Evolutionary conservation across 75 land plant species (phyloP), one percentile per base, ranked within the genome.

Genomic region (Cunninghamia lanceolata): DNA sequence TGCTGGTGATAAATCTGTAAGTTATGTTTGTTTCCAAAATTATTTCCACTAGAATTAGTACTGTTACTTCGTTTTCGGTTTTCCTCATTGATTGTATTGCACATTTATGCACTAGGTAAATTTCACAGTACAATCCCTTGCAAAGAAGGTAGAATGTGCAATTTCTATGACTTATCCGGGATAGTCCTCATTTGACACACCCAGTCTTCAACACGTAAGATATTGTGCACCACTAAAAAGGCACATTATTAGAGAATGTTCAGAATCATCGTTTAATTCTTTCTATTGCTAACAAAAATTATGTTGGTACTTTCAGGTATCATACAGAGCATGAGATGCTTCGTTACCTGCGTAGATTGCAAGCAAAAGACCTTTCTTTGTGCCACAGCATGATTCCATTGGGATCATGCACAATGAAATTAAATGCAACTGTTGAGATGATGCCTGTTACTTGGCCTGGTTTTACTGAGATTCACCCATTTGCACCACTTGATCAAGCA

Each of bases 381-480:
- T 84, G 84, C 43, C 91, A 89, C 84, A 89, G 92, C 85, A 91
- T 91, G 92, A 91, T 91, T 34, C 39, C 63, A 47, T 74, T 92
- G 75, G 93, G 93, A 16, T 92, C 93, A 25, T 92, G 92, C 88
- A 92, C 93, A 75, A 92, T 92, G 93, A 92, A 92, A 85, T 88
- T 92, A 71, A 90, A 92, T 75, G 90, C 93, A 32, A 90, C 93
- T n/a, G 85, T 91, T 9, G 91, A 92, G 82, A 92, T 92, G 93
- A 92, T 92, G 82, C 93, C 91, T 25, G 88, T 92, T 63, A 88
- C 93, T 3, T 92, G 91, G 89, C 93, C 93, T 8, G 90, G 91
- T 46, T 91, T 90, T 88, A 87, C 89, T 34, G 85, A 92, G 40
- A 68, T 92, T 47, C 93, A 90, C 77, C 93, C 92, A 25, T 92